Conservation (phyloP, 345 rosid species). For the Lenwebbia sp. region DNA sequence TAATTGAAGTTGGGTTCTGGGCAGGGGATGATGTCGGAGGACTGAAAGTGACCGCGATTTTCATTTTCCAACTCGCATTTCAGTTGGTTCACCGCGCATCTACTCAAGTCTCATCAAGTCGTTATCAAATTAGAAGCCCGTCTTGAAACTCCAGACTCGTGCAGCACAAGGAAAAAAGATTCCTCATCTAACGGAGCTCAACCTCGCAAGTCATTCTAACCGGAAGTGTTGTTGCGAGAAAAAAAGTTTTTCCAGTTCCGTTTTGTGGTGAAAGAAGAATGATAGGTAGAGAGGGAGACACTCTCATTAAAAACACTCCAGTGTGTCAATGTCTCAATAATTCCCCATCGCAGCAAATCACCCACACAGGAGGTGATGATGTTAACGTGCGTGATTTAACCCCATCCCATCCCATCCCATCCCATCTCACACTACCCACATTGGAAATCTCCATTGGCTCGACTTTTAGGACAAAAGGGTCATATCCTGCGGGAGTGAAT, state of each 20-base stretch:
- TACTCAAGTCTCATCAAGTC: neutral
- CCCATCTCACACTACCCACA: neutral
- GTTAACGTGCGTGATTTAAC: neutral
- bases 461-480: neutral
- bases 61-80: neutral
- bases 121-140: neutral
- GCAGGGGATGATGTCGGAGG: neutral
- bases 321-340: neutral
- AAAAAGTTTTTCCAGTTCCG: neutral
- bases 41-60: neutral
- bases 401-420: neutral
- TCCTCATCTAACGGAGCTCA: neutral
- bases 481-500: neutral
- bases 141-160: neutral
- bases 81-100: neutral
- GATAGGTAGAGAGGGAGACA: neutral
- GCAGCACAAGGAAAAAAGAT: neutral
- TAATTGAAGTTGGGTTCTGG: neutral
- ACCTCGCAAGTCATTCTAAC: neutral
- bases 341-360: neutral
- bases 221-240: neutral
- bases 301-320: neutral
- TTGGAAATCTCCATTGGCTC: neutral
- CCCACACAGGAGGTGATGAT: neutral
- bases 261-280: neutral